Percentiles rank a stretch among this genome's conserved stretches.
phyloP scores from a whole-genome alignment of 345 rosid species.

The Salix brachista region DNA sequence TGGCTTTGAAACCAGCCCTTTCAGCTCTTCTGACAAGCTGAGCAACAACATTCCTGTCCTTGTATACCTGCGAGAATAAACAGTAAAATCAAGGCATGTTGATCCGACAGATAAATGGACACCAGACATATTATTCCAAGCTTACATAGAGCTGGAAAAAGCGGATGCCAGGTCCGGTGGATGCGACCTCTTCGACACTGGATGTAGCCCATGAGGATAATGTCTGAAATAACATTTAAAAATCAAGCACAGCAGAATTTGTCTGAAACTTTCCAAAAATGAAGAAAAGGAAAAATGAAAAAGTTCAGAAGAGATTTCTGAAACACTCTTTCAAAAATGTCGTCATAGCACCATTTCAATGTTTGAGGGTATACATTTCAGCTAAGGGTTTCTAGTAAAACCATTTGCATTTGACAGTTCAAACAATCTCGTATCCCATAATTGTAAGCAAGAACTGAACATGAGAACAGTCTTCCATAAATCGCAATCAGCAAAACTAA shows the following conservation, averaged over 20 bases:
- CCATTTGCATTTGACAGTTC: background rate
- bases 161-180: slow-evolving; percentile 86
- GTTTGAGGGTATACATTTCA: background rate
- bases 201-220: slow-evolving; percentile 94
- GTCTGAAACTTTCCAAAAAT: background rate
- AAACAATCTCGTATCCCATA: background rate
- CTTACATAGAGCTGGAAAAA: slow-evolving; percentile 94
- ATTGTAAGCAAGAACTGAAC: background rate
- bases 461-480: background rate
- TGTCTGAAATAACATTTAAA: slow-evolving; percentile 41
- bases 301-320: background rate
- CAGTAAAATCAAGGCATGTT: background rate
- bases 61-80: slow-evolving; percentile 46
- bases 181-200: slow-evolving; percentile 93
- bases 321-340: background rate
- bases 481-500: background rate
- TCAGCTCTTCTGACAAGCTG: slow-evolving; percentile 92
- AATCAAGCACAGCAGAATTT: background rate
- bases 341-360: background rate
- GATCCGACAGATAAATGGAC: background rate
- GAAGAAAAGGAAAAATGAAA: background rate
- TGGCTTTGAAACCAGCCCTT: slow-evolving; percentile 87
- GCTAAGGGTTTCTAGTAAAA: background rate
- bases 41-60: slow-evolving; percentile 71
- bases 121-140: slow-evolving; percentile 4